Base-by-base conservation (phyloP, 164 flowering plant genomes). In the Tetracentron sinense region DNA sequence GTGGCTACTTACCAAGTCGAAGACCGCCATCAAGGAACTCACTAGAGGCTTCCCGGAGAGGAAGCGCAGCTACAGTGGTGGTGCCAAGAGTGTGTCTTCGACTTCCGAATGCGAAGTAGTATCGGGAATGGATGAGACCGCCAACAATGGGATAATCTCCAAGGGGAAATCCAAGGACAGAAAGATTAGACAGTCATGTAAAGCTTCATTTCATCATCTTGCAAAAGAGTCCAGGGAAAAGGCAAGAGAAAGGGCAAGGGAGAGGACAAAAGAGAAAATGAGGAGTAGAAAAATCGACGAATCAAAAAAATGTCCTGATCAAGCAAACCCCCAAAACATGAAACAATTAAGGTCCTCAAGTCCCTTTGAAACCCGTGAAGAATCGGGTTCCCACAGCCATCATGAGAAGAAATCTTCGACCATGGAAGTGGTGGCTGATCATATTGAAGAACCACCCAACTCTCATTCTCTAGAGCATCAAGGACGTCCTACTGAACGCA, bases 181-280 rank as follows among this genome's bases (percentile, higher is more conserved):
- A 23, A 75, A 58, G 69, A 54, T 16, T 2, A 58, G 63, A 31
- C 60, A 48, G 21, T 23, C 46, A n/a, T 67, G 77, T 2, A 76
- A 68, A 46, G 22, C 47, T 44, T 33, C 61, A 7, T 70, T 57
- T 33, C 61, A 63, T 57, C 67, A 74, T 2, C 52, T 58, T 22
- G 70, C 82, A 2, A 78, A 54, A 56, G 82, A 76, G 54, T 66
- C 72, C 4, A 75, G 90, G 68, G 78, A 53, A 23, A 76, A 74
- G 55, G 90, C 90, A 48, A 78, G 90, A 63, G 85, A 66, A 22
- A 77, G 82, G 61, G 90, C 90, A 11, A 83, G 81, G 61, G 81
- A 73, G 44, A 82, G 86, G 63, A 74, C 85, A 21, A 66, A 35
- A 46, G 82, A 73, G 48, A 85, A 75, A 75, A 28, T 65, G 51